phyloP scores from a whole-genome alignment of 495 filamentous ascomycete species.

The Trichoderma virens region DNA sequence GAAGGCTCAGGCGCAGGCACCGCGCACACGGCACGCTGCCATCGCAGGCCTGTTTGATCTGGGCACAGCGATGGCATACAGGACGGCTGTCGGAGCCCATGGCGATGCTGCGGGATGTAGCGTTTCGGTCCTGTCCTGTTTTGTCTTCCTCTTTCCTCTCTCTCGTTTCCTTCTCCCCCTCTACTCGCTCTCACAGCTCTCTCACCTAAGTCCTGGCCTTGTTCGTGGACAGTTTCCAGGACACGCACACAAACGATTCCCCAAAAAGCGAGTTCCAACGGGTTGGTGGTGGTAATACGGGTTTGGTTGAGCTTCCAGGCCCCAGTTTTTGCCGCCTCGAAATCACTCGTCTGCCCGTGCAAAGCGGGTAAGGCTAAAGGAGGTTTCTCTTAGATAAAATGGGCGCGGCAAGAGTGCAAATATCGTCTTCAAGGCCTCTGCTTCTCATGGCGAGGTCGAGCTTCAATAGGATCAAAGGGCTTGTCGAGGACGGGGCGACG shows the following conservation, averaged over 20 bases:
- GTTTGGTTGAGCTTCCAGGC: background rate
- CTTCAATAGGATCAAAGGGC: background rate
- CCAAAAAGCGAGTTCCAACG: background rate
- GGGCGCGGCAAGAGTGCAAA: background rate
- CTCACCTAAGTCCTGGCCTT: no score
- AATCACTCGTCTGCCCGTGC: background rate
- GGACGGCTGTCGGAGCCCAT: constrained; percentile 9
- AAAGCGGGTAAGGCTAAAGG: constrained; percentile 2
- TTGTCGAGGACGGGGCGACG: background rate
- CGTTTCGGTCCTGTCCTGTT: background rate
- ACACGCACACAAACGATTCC: no score
- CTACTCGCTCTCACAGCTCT: background rate
- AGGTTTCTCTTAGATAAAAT: background rate
- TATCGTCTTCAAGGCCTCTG: background rate
- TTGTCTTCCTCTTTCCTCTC: background rate
- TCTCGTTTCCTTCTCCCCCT: background rate
- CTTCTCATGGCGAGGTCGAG: constrained; percentile 1
- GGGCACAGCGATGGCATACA: constrained; percentile 11
- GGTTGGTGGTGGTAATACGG: background rate
- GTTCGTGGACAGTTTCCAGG: no score
- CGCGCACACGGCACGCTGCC: constrained; percentile 10
- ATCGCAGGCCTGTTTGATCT: constrained; percentile 12
- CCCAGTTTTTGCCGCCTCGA: constrained; percentile 7
- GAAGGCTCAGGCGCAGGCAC: constrained; percentile 9
- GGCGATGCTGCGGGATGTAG: background rate